A percentile compares a stretch with the other conserved stretches of the same genome.
phyloP scores from a whole-genome alignment of 495 filamentous ascomycete genomes.

The Oidiodendron maius region DNA sequence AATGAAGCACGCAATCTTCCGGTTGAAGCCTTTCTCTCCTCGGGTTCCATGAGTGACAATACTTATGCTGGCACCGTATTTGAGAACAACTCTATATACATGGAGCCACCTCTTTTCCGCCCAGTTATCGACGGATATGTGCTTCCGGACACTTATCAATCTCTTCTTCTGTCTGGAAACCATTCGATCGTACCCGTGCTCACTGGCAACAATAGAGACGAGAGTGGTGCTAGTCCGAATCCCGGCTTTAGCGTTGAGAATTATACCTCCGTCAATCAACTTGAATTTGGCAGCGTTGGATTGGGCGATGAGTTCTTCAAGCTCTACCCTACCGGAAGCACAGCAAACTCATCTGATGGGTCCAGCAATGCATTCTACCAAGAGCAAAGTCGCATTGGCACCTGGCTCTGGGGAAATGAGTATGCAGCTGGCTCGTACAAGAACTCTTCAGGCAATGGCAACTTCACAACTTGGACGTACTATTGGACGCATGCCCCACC shows the following conservation, averaged over 20 bases:
- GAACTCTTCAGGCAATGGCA: neutral
- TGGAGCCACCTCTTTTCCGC: constrained; percentile 4
- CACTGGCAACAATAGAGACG: constrained; percentile 5
- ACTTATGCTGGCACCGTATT: constrained; percentile 1
- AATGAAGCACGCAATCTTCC: neutral
- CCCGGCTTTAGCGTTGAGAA: neutral
- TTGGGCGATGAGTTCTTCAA: neutral
- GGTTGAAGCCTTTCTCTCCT: constrained; percentile 4
- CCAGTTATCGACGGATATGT: constrained; percentile 6
- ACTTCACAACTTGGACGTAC: neutral
- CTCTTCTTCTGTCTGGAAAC: constrained; percentile 1
- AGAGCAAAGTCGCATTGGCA: constrained; percentile 2
- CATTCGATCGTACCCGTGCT: constrained; percentile 4
- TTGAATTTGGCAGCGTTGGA: neutral
- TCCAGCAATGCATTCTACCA: constrained; percentile 5
- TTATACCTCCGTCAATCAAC: constrained; percentile 3
- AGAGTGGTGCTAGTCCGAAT: constrained; percentile 5
- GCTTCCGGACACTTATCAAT: constrained; percentile 1
- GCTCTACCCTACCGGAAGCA: constrained; percentile 2
- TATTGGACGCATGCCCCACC: constrained; percentile 5
- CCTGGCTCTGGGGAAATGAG: constrained; percentile 3
- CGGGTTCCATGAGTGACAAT: neutral
- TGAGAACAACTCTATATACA: constrained; percentile 1
- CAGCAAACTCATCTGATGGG: neutral
- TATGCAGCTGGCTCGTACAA: neutral